Base-by-base conservation (phyloP, 805 yeast genomes). In the Kregervanrija pseudodelftensis region DNA sequence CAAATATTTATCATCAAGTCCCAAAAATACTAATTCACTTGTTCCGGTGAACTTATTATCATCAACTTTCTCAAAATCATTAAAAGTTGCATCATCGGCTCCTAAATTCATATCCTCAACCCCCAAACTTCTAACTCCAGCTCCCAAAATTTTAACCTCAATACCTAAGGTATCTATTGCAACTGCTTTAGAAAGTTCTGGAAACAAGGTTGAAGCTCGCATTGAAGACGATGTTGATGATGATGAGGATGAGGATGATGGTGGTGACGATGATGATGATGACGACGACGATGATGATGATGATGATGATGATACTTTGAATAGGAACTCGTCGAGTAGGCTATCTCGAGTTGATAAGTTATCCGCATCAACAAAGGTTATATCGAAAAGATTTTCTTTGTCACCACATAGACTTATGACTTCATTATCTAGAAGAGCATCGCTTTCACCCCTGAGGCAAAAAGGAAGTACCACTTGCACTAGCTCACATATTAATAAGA, bases 321-420 rank as follows among this genome's bases (percentile, higher is more conserved):
- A 22, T 22, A 22, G 28, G 8, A 8, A 22, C 28, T 22, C 28
- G 28, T 22, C 28, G 8, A 22, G 28, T 8, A 39, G 54, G 16
- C n/a, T 42, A 22, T 33, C 48, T n/a, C 46, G 49, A 32, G 43
- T 36, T 30, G 53, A 49, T 22, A 34, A 46, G 11, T 30, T 40
- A 12, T 37, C 43, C 9, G 45, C 39, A 16, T 16, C 41, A 35
- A 41, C 44, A 17, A 30, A n/a, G 15, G 30, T 5, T 13, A 30
- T 40, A 34, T 22, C 41, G 8, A 43, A 41, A 43, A 46, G 37
- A 14, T 46, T 54, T 44, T 51, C 61, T n/a, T 32, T 56, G 31
- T 56, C 63, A 9, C 60, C 63, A n/a, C 54, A 50, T 28, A 43
- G 58, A 30, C 31, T 58, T 4, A 33, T 59, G n/a, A 43, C 45